phyloP scores from a whole-genome alignment of 2,329 filamentous ascomycete genomes.

The Neodidymelliopsis sp. region DNA sequence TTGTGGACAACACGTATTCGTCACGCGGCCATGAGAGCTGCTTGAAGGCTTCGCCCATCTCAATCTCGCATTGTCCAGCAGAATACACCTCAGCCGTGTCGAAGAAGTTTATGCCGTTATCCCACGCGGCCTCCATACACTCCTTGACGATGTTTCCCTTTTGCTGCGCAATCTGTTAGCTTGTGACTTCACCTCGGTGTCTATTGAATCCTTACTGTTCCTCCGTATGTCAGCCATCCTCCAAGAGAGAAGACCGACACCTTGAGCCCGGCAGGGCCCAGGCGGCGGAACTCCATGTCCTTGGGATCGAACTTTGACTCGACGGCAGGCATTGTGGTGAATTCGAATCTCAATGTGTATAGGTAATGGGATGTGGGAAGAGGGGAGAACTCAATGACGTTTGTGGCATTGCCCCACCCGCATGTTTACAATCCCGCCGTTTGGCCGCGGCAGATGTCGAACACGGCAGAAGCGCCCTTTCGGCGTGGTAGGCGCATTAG shows the following conservation, averaged over 20 bases:
- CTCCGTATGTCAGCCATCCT: conserved; percentile 56
- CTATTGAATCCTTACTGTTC: conserved; percentile 44
- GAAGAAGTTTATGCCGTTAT: conserved; percentile 60
- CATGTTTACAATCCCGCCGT: conserved; percentile 7
- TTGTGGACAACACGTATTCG: conserved; percentile 38
- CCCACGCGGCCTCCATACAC: conserved; percentile 58
- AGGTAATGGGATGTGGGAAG: no score
- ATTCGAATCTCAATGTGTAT: no score
- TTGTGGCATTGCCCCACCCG: background rate
- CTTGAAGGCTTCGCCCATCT: conserved; percentile 61
- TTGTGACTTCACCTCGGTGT: background rate
- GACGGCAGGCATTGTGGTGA: conserved; percentile 45
- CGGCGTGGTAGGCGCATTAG: background rate
- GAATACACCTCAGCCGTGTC: conserved; percentile 63
- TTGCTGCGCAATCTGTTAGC: conserved; percentile 7
- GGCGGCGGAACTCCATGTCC: conserved; percentile 51
- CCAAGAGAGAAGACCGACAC: conserved; percentile 61
- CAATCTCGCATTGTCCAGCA: conserved; percentile 67
- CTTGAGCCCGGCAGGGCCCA: conserved; percentile 54
- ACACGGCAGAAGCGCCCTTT: conserved; percentile 6
- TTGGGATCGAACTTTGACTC: conserved; percentile 59
- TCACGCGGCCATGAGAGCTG: conserved; percentile 58
- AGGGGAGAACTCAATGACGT: no score
- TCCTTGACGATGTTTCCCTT: conserved; percentile 57
- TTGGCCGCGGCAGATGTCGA: conserved; percentile 1